phyloP scores from a whole-genome alignment of 2,329 filamentous ascomycete species.

The Dothideomycetes sp. region DNA sequence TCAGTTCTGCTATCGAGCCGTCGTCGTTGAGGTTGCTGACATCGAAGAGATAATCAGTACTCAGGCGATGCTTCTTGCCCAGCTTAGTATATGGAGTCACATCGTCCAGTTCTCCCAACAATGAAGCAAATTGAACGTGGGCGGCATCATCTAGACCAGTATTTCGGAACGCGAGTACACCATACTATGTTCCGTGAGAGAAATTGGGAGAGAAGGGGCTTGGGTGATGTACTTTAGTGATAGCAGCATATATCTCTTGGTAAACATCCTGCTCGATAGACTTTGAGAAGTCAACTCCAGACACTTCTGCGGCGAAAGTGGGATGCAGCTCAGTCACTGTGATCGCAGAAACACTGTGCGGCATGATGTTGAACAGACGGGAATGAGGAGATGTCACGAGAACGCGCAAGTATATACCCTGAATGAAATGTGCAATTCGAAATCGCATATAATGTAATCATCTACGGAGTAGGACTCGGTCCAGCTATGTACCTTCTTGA shows the following conservation, averaged over 20 bases:
- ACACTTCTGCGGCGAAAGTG: slow-evolving; percentile 11
- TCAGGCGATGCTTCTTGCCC: slow-evolving; percentile 37
- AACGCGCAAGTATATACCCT: background rate
- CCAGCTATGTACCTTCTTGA: background rate
- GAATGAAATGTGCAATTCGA: background rate
- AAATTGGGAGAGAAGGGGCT: background rate
- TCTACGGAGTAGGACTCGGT: background rate
- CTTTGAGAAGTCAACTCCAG: slow-evolving; percentile 11
- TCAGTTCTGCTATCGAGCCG: slow-evolving; percentile 30
- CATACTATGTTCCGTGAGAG: slow-evolving; percentile 33
- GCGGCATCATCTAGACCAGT: slow-evolving; percentile 39
- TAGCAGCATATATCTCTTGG: slow-evolving; percentile 11
- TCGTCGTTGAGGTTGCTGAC: slow-evolving; percentile 44
- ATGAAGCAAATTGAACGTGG: slow-evolving; percentile 40
- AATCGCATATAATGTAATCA: background rate
- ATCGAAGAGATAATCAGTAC: slow-evolving; percentile 44
- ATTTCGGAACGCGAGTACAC: slow-evolving; percentile 40
- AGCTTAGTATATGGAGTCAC: slow-evolving; percentile 37
- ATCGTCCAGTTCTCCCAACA: slow-evolving; percentile 46
- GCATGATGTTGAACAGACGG: no score
- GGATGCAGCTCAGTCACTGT: slow-evolving; percentile 11
- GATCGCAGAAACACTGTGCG: slow-evolving; percentile 9
- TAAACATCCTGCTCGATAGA: slow-evolving; percentile 11
- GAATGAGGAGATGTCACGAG: background rate
- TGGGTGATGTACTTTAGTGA: slow-evolving; percentile 9